Evolutionary conservation across 768 basidiomycete genomes (phyloP), one percentile per base, ranked within the genome.

Genomic region (Crucibulum laeve): DNA sequence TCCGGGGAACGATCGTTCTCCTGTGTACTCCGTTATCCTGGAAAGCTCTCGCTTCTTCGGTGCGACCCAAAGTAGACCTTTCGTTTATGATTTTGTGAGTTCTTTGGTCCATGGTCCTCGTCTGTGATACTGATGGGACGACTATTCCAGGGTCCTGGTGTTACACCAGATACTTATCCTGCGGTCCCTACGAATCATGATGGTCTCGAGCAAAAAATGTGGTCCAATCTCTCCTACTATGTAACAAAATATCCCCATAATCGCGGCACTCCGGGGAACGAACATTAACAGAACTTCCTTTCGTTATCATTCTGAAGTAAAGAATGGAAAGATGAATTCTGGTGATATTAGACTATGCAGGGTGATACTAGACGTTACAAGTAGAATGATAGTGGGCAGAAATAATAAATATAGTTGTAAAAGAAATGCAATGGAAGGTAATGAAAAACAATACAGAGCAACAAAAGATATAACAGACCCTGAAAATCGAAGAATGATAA

Each of bases 21-120:
- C 90, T 0, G 85, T 91, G 2, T 92, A 91, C 58, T 73, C 77
- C 4, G 58, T 91, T 38, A 58, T 82, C 25, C 64, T 90, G 17
- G 90, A 92, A 59, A 82, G 86, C 48, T 84, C 86, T 13, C 79
- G 90, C 30, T 62, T 90, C 35, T 91, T 84, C 50, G 90, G 87
- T 8, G 87, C 70, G 3, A 90, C 86, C 6, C 80, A 91, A 56
- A 81, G 79, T 49, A 65, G 88, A 34, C 77, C 85, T 4, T 91
- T 89, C 56, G 80, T 89, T 10, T 79, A 82, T 41, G 88, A 91
- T 60, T 91, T 92, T 54, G 76, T 75, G 52, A 59, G 71, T 65
- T 19, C 25, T 10, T 15, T 21, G 46, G 28, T 11, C 11, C 24
- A 8, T 21, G 39, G 24, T 23, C 44, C 26, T 36, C 14, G 14